phyloP scores from a whole-genome alignment of 2,329 filamentous ascomycete genomes.

The Sphaerulina populicola region DNA sequence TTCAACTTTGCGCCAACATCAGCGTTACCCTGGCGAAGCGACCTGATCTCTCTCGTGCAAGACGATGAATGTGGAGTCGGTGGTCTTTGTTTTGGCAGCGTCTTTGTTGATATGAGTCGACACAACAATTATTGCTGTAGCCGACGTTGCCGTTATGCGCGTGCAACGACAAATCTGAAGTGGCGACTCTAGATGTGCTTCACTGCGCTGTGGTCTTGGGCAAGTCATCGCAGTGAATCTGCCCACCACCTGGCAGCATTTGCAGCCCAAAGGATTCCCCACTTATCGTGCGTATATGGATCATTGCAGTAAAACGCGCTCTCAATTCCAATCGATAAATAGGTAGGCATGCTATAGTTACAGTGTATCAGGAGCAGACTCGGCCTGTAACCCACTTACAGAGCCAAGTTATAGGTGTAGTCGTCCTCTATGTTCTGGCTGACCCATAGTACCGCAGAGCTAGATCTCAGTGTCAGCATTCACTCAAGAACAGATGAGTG shows the following conservation, averaged over 20 bases:
- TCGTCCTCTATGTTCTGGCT: slow-evolving; percentile 67
- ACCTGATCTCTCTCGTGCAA: too few species aligned
- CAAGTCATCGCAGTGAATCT: neutral
- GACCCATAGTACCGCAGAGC: slow-evolving; percentile 58
- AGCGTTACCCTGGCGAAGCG: too few species aligned
- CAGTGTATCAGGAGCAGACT: neutral
- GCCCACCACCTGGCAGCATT: neutral
- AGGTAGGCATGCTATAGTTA: neutral
- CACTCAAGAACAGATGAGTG: neutral
- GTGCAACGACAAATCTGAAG: neutral
- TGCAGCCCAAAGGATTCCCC: neutral
- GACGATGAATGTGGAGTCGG: too few species aligned
- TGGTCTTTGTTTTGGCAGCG: too few species aligned
- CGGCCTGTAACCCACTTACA: slow-evolving; percentile 35
- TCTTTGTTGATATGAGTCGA: too few species aligned
- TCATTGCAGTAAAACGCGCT: neutral
- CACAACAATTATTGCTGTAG: neutral
- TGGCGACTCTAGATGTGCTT: neutral
- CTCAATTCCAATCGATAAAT: neutral
- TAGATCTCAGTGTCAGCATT: slow-evolving; percentile 33
- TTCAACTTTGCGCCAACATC: too few species aligned
- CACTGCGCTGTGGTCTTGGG: neutral
- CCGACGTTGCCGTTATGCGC: neutral
- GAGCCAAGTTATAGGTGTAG: slow-evolving; percentile 60
- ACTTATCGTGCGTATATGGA: neutral